Percentiles rank a stretch among this genome's conserved stretches.
phyloP scores from a whole-genome alignment of 768 basidiomycete species.

The Tubosaeta brunneosetosa region DNA sequence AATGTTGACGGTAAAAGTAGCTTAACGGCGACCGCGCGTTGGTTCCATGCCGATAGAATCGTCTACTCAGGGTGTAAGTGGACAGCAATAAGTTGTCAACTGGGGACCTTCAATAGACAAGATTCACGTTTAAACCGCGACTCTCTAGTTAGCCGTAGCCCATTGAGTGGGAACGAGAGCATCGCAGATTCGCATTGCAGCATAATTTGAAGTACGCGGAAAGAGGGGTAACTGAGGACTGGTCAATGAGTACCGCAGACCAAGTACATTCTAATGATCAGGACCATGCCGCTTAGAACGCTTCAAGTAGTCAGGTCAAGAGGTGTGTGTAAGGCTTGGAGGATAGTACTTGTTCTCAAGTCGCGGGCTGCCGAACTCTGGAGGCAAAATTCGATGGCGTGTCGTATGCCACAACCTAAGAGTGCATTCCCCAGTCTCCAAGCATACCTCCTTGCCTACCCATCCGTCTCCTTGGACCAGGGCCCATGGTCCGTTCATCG shows the following conservation, averaged over 20 bases:
- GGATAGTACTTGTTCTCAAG: neutral
- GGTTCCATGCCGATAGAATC: neutral
- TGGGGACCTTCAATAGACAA: neutral
- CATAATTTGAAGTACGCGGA: no score
- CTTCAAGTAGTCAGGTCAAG: neutral
- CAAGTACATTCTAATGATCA: neutral
- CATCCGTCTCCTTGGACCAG: conserved; percentile 45
- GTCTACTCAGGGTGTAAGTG: neutral
- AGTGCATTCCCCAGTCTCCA: conserved; percentile 57
- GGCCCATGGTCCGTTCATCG: conserved; percentile 46
- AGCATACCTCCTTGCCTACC: conserved; percentile 43
- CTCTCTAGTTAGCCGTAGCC: neutral
- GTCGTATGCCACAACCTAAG: conserved; percentile 11
- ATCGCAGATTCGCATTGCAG: no score
- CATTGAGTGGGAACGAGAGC: no score
- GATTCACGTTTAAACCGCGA: neutral
- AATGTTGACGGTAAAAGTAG: no score
- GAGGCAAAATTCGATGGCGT: no score
- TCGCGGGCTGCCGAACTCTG: no score
- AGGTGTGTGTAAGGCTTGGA: neutral
- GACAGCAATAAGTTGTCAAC: neutral
- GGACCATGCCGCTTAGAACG: neutral
- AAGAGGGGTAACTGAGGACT: neutral
- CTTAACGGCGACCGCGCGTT: neutral
- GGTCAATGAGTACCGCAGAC: neutral